These are phyloP conservation scores for Xerocomus spinulosus DNA, from an alignment of 768 basidiomycete genomes.

Conservation along the genomic window DNA sequence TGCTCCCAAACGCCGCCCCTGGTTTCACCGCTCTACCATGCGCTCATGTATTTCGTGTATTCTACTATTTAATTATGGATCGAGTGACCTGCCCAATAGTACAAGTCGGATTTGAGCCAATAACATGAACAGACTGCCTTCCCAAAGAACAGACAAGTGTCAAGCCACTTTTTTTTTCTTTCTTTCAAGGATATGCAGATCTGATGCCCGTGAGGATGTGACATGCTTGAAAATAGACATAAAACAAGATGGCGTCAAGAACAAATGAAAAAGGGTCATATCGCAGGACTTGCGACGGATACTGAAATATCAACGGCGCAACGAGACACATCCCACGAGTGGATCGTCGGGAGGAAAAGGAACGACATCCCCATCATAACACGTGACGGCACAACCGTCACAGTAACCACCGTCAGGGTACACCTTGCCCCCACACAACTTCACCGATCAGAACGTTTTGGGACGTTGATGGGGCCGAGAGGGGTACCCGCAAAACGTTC, in stretches of 20 bases:
- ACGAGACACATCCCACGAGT: background rate
- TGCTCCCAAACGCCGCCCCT: background rate
- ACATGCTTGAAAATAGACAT: background rate
- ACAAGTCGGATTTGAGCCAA: too few species aligned
- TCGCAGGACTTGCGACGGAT: too few species aligned
- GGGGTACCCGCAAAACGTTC: slow-evolving; percentile 34
- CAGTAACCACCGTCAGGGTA: too few species aligned
- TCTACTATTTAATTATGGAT: background rate
- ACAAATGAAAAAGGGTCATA: background rate
- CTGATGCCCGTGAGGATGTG: background rate
- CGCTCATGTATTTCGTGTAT: slow-evolving; percentile 8
- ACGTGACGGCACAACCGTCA: too few species aligned
- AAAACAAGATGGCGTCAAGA: background rate
- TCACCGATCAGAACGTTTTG: slow-evolving; percentile 65
- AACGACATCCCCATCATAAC: slow-evolving; percentile 26
- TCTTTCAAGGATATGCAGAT: too few species aligned
- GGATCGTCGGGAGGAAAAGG: background rate
- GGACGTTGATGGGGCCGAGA: slow-evolving; percentile 50
- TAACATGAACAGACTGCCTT: too few species aligned
- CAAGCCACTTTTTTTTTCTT: too few species aligned
- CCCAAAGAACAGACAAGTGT: too few species aligned
- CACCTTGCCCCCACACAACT: too few species aligned
- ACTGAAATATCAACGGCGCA: background rate
- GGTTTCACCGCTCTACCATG: background rate
- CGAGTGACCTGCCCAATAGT: too few species aligned